Percentiles rank a stretch among this genome's conserved stretches.
Conservation (phyloP, 2,329 filamentous ascomycete genomes). For the Xylariaceae sp. region DNA sequence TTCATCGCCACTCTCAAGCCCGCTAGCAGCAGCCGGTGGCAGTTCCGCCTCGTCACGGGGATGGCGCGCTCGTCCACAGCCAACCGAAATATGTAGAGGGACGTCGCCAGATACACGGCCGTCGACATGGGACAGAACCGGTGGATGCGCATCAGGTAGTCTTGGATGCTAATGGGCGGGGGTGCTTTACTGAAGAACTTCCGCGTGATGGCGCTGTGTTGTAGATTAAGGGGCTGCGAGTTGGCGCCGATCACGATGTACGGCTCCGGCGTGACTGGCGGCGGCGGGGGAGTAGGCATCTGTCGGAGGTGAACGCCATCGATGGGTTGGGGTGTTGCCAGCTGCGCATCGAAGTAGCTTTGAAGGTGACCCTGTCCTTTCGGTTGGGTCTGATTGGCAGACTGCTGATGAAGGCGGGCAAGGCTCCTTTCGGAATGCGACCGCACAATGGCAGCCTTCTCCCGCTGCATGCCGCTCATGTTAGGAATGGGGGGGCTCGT, state of each 20-base stretch:
- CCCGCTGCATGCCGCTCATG: conserved; percentile 66
- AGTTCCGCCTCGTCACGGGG: conserved; percentile 80
- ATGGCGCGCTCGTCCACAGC: conserved; percentile 79
- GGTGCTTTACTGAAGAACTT: conserved; percentile 92
- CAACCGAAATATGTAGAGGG: conserved; percentile 83
- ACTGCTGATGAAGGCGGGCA: conserved; percentile 43
- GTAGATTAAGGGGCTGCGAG: conserved; percentile 74
- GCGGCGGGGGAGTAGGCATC: conserved; percentile 35
- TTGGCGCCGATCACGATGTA: conserved; percentile 71
- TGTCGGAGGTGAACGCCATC: conserved; percentile 61
- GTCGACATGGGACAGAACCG: conserved; percentile 92
- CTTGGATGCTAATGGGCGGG: conserved; percentile 80
- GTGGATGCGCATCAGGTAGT: conserved; percentile 87
- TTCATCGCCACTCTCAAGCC: conserved; percentile 90
- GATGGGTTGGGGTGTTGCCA: conserved; percentile 49
- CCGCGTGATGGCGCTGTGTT: conserved; percentile 84
- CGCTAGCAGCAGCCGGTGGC: conserved; percentile 84
- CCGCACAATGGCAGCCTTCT: conserved; percentile 65
- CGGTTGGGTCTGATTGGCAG: background rate
- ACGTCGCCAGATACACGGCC: conserved; percentile 89
- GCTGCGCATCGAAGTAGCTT: conserved; percentile 33
- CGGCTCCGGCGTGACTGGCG: conserved; percentile 49
- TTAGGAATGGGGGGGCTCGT: conserved; percentile 67
- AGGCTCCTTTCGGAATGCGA: conserved; percentile 63
- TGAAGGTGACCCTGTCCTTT: conserved; percentile 3